These are phyloP conservation scores for Leishmania turanica DNA, from an alignment of 208 protist species.

Conservation along the genomic window DNA sequence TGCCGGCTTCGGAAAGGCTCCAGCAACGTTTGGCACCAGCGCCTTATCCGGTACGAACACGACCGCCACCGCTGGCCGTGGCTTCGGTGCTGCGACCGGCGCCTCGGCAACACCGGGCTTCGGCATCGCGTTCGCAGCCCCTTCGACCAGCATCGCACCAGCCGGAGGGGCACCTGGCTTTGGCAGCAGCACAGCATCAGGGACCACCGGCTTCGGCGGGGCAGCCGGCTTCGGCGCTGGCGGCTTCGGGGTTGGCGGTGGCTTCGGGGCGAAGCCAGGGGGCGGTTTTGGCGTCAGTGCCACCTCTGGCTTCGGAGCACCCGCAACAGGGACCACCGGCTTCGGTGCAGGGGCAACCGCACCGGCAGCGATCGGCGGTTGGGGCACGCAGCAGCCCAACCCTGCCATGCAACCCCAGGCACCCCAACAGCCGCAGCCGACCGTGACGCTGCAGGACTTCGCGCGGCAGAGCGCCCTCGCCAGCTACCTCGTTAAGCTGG, in stretches of 20 bases:
- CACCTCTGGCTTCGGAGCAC: conserved; percentile 17
- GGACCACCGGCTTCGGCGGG: neutral
- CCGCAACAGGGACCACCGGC: conserved; percentile 3
- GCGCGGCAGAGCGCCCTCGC: conserved; percentile 54
- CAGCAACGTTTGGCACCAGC: conserved; percentile 17
- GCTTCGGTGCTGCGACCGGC: neutral
- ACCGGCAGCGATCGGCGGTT: neutral
- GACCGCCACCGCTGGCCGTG: neutral
- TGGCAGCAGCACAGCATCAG: neutral
- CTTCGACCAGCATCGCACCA: neutral
- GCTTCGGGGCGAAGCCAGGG: neutral
- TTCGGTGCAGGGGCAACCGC: conserved; percentile 18
- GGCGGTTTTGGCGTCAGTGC: neutral
- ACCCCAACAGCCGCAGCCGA: conserved; percentile 1
- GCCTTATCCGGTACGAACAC: conserved; percentile 12
- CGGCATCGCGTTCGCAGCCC: neutral
- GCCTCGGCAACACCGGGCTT: neutral
- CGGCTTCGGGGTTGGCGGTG: conserved; percentile 2
- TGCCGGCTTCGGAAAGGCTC: conserved; percentile 10
- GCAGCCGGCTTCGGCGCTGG: neutral
- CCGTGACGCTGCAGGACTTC: conserved; percentile 45
- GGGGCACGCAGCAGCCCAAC: conserved; percentile 10
- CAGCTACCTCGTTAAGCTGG: conserved; percentile 65
- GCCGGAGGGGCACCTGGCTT: neutral
- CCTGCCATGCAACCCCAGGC: neutral